Conservation (phyloP, 495 filamentous ascomycete genomes). For the Chaetomium cochliodes region DNA sequence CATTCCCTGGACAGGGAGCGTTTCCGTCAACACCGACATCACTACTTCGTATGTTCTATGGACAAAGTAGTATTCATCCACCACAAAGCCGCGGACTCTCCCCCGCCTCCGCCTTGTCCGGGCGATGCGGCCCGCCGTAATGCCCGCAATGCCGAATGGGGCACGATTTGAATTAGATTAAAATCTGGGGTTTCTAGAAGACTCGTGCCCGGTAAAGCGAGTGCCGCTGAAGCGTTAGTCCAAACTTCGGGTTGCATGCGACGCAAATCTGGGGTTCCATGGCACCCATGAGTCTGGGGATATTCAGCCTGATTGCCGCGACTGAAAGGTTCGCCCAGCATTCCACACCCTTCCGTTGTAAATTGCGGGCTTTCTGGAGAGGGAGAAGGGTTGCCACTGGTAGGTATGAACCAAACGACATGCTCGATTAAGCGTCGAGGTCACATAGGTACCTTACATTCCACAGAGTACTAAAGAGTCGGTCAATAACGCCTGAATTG, state of each 20-base stretch:
- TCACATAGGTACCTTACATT: conserved; percentile 1
- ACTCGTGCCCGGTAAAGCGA: background rate
- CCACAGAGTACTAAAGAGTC: background rate
- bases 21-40: background rate
- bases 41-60: too few relatives aligned
- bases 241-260: background rate
- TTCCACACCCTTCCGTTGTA: conserved; percentile 15
- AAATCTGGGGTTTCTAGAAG: conserved; percentile 11
- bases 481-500: background rate
- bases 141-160: conserved; percentile 17
- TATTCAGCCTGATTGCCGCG: conserved; percentile 31
- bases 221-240: conserved; percentile 6
- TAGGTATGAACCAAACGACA: background rate
- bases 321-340: conserved; percentile 6
- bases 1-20: too few relatives aligned
- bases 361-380: conserved; percentile 14
- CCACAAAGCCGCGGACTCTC: background rate
- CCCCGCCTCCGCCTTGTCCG: conserved; percentile 5
- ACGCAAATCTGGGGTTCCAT: conserved; percentile 5
- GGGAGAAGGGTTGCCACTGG: background rate
- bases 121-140: conserved; percentile 16
- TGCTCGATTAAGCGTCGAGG: conserved; percentile 4
- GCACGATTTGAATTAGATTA: conserved; percentile 1
- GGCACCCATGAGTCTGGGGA: conserved; percentile 33
- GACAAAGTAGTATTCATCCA: too few relatives aligned